Evolutionary conservation across 495 filamentous ascomycete species (phyloP).

Genomic region (Annulohypoxylon bovei): DNA sequence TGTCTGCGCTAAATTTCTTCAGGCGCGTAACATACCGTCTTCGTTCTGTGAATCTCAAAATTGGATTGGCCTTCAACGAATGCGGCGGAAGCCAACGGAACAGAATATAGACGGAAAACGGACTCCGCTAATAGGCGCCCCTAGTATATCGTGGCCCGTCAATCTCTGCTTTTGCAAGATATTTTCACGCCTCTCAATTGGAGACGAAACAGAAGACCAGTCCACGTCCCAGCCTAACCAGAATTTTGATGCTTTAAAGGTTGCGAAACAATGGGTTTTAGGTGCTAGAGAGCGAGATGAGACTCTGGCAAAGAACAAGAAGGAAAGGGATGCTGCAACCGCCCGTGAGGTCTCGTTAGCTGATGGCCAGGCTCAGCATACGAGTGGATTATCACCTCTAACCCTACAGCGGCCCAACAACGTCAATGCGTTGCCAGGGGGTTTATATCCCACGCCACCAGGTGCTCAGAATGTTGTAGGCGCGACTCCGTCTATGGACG

Average conservation of each 20-base stretch:
- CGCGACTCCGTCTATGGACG: conserved; percentile 61
- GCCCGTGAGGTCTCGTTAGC: conserved; percentile 54
- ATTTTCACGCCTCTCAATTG: conserved; percentile 34
- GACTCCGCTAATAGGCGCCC: conserved; percentile 48
- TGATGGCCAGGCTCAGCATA: conserved; percentile 48
- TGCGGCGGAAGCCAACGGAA: conserved; percentile 51
- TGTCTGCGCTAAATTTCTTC: conserved; percentile 52
- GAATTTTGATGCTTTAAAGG: conserved; percentile 68
- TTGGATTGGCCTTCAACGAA: conserved; percentile 43
- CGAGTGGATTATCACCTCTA: conserved; percentile 53
- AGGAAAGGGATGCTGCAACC: conserved; percentile 61
- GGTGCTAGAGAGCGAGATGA: conserved; percentile 59
- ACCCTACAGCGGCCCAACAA: conserved; percentile 61
- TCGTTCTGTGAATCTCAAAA: conserved; percentile 40
- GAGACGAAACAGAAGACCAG: conserved; percentile 37
- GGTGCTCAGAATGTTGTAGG: conserved; percentile 63
- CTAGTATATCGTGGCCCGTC: conserved; percentile 60
- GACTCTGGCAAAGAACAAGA: conserved; percentile 57
- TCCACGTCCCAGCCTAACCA: conserved; percentile 29
- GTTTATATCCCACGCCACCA: conserved; percentile 89
- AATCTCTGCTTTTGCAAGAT: conserved; percentile 61
- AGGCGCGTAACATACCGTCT: conserved; percentile 54
- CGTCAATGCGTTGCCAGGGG: conserved; percentile 63
- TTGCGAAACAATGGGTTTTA: conserved; percentile 75
- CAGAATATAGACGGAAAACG: conserved; percentile 54